Evolutionary conservation across 139 green algal species (phyloP), one percentile per base, ranked within the genome.

Genomic region (Zygnema cylindricum): DNA sequence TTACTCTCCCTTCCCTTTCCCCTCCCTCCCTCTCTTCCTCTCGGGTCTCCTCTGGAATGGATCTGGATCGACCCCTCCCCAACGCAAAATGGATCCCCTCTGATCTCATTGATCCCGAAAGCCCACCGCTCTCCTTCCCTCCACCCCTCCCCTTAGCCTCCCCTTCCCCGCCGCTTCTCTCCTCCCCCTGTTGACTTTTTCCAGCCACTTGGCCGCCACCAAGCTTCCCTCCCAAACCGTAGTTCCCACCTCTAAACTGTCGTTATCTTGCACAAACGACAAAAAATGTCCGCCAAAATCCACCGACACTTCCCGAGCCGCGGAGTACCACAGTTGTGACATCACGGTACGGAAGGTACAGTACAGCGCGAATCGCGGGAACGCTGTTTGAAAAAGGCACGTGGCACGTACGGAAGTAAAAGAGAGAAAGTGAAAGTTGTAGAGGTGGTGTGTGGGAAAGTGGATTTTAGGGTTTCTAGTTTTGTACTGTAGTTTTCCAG

Each of bases 241-340:
- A 25, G 82, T 87, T 7, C 82, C 82, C 55, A 87, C 82, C 0
- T 87, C 54, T 55, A 87, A 81, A 0, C 63, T 82, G 39, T 33
- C 43, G 23, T 87, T 81, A 33, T 87, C 82, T 55, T 87, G 82
- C 42, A 81, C 55, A 57, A 87, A 81, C 33, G 54, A 36, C 55
- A 87, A 3, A 0, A 16, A 25, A 39, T 81, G 54, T 38, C 42
- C 41, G 25, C 16, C 43, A 7, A 87, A 43, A 41, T 69, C 22
- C 41, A 87, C 2, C 55, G 79, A 49, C 41, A 87, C 55, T 0
- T 33, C 49, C 3, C 36, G 55, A 39, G 79, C 43, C 25, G 38
- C 55, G 35, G 82, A 87, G 2, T 49, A 81, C 82, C 82, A 87
- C 82, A 87, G n/a, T n/a, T n/a, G n/a, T n/a, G n/a, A n/a, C n/a